A percentile compares a stretch with the other conserved stretches of the same genome.
Conservation (phyloP, 2,329 filamentous ascomycete genomes). For the Aspergillaceae sp. region DNA sequence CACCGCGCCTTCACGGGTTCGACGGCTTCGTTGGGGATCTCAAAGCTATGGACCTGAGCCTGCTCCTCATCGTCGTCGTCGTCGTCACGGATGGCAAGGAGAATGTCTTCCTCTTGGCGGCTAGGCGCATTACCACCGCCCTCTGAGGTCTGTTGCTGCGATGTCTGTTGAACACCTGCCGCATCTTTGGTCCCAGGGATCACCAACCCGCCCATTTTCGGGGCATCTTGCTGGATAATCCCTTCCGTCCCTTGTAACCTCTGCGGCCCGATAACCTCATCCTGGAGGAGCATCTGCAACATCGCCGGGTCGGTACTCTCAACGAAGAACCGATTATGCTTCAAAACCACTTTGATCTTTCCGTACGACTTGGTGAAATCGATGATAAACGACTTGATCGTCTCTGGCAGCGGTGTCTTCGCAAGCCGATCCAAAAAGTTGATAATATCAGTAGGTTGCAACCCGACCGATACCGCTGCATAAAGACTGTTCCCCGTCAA, state of each 20-base stretch:
- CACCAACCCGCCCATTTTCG: constrained; percentile 76
- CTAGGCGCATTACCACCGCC: constrained; percentile 29
- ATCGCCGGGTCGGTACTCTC: constrained; percentile 85
- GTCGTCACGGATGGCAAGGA: constrained; percentile 60
- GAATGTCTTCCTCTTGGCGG: constrained; percentile 55
- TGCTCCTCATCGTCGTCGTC: constrained; percentile 80
- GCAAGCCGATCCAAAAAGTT: constrained; percentile 78
- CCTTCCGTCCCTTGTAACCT: constrained; percentile 64
- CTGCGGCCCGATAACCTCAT: constrained; percentile 70
- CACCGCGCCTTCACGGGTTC: constrained; percentile 86
- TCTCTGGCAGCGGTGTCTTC: constrained; percentile 77
- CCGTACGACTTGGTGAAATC: constrained; percentile 84
- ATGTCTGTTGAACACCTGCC: constrained; percentile 71
- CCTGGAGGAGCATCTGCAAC: constrained; percentile 76
- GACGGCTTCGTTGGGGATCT: constrained; percentile 74
- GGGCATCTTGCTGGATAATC: constrained; percentile 71
- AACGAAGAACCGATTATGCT: constrained; percentile 88
- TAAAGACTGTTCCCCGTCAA: constrained; percentile 90
- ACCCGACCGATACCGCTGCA: constrained; percentile 88
- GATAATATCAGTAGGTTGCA: constrained; percentile 83
- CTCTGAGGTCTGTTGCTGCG: constrained; percentile 28
- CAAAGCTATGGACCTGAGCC: constrained; percentile 85
- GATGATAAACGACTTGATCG: constrained; percentile 69
- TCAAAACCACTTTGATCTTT: constrained; percentile 89
- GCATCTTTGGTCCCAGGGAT: constrained; percentile 94